A percentile compares a stretch with the other conserved stretches of the same genome.
Evolutionary conservation across 805 yeast species (phyloP).

Genomic region (Wickerhamiella alocasiicola): DNA sequence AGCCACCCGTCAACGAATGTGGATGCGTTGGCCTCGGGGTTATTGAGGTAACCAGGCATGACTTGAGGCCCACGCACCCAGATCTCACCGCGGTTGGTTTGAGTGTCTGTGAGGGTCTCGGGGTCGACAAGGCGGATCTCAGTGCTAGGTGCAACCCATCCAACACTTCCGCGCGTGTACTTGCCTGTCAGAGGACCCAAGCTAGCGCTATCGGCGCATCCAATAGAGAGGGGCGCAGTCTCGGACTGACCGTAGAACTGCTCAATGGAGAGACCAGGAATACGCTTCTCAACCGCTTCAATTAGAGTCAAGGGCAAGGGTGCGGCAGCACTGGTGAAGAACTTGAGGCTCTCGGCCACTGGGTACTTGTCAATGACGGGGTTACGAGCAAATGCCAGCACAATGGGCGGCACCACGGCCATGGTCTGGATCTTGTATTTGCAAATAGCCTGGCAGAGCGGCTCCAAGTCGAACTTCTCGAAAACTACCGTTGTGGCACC

Average conservation of each 20-base stretch:
- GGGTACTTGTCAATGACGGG: slow-evolving; percentile 32
- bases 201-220: not conserved
- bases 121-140: slow-evolving; percentile 36
- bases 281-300: not conserved
- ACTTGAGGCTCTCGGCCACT: slow-evolving; percentile 30
- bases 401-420: slow-evolving; percentile 31
- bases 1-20: slow-evolving; percentile 43
- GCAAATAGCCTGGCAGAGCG: slow-evolving; percentile 20
- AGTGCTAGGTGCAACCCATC: slow-evolving; percentile 30
- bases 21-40: slow-evolving; percentile 35
- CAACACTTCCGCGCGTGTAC: slow-evolving; percentile 37
- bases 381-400: slow-evolving; percentile 33
- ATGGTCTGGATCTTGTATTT: slow-evolving; percentile 29
- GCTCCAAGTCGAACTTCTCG: slow-evolving; percentile 23
- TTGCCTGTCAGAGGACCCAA: not conserved
- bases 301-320: slow-evolving; percentile 26
- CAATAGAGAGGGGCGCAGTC: slow-evolving; percentile 40
- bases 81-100: slow-evolving; percentile 41
- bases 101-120: slow-evolving; percentile 30
- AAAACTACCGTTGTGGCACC: slow-evolving; percentile 20
- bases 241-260: slow-evolving; percentile 40
- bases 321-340: slow-evolving; percentile 34
- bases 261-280: slow-evolving; percentile 10
- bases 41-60: slow-evolving; percentile 37
- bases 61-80: slow-evolving; percentile 43